A percentile compares a stretch with the other conserved stretches of the same genome.
Conservation (phyloP, 2,329 filamentous ascomycete species). For the Chaetomiaceae sp. region DNA sequence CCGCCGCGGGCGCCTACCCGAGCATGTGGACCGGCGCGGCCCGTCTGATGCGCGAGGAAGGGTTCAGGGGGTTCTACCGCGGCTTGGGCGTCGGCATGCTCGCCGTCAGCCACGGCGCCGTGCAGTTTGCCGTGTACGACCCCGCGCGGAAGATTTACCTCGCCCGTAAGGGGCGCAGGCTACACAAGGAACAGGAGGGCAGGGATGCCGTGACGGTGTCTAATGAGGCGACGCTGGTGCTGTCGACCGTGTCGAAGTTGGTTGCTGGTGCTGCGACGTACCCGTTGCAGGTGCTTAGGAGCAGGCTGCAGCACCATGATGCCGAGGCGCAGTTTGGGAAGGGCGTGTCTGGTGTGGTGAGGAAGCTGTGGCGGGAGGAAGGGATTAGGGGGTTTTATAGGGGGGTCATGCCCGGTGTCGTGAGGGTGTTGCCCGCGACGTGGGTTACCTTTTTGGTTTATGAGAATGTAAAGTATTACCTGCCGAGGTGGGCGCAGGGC, state of each 20-base stretch:
- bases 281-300: slow-evolving; percentile 88
- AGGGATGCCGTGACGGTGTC: slow-evolving; percentile 41
- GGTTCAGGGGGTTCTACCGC: slow-evolving; percentile 76
- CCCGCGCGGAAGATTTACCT: slow-evolving; percentile 56
- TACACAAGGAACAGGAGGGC: background rate
- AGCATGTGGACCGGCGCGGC: slow-evolving; percentile 67
- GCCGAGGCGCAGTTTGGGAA: slow-evolving; percentile 69
- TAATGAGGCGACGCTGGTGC: slow-evolving; percentile 72
- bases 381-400: slow-evolving; percentile 85
- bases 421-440: slow-evolving; percentile 87
- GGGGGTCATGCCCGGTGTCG: slow-evolving; percentile 80
- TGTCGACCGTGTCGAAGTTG: slow-evolving; percentile 78
- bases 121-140: slow-evolving; percentile 96
- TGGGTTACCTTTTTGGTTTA: slow-evolving; percentile 97
- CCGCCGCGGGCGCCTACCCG: slow-evolving; percentile 72
- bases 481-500: slow-evolving; percentile 43
- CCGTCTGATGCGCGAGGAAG: slow-evolving; percentile 66
- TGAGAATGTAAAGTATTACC: slow-evolving; percentile 79
- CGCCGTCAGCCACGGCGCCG: slow-evolving; percentile 85
- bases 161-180: slow-evolving; percentile 33
- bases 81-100: slow-evolving; percentile 78
- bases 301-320: slow-evolving; percentile 84
- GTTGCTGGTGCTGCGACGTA: slow-evolving; percentile 89
- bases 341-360: slow-evolving; percentile 64
- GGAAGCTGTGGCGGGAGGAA: slow-evolving; percentile 73